A percentile compares a stretch with the other conserved stretches of the same genome.
These are phyloP conservation scores for Ceratocystis alfenasii DNA, from an alignment of 2,329 filamentous ascomycete genomes.

Conservation along the genomic window DNA sequence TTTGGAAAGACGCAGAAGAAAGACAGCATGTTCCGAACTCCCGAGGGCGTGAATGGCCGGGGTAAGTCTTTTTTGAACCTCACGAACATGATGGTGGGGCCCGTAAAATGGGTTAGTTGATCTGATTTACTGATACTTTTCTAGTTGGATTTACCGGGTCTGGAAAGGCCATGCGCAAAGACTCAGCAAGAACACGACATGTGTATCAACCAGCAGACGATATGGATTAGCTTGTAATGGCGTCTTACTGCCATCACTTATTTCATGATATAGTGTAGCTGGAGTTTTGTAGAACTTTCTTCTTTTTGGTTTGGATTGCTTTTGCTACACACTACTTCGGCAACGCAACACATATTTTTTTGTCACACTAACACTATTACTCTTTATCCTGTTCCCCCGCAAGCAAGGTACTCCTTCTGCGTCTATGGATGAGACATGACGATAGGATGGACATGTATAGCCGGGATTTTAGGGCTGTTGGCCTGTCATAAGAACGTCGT, in stretches of 20 bases:
- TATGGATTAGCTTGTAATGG: constrained; percentile 43
- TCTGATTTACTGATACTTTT: constrained; percentile 24
- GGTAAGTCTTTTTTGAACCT: constrained; percentile 42
- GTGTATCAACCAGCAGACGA: constrained; percentile 71
- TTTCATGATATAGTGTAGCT: not conserved
- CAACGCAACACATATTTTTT: too few relatives aligned
- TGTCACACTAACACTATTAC: too few relatives aligned
- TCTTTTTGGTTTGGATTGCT: not conserved
- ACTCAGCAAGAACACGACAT: constrained; percentile 67
- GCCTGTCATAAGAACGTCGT: too few relatives aligned
- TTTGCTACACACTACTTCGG: too few relatives aligned
- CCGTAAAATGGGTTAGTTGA: not conserved
- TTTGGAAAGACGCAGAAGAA: constrained; percentile 59
- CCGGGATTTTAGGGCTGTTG: too few relatives aligned
- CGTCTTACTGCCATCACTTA: not conserved
- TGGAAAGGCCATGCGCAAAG: constrained; percentile 91
- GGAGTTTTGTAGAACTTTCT: not conserved
- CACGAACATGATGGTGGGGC: not conserved
- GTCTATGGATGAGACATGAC: too few relatives aligned
- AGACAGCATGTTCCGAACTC: constrained; percentile 93
- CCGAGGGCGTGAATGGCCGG: constrained; percentile 73
- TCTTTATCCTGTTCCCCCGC: too few relatives aligned
- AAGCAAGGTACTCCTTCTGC: too few relatives aligned
- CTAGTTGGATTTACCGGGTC: constrained; percentile 92
- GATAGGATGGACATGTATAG: too few relatives aligned